Base-by-base conservation (phyloP, 768 basidiomycete genomes). In the Macrolepiota dolichaula region DNA sequence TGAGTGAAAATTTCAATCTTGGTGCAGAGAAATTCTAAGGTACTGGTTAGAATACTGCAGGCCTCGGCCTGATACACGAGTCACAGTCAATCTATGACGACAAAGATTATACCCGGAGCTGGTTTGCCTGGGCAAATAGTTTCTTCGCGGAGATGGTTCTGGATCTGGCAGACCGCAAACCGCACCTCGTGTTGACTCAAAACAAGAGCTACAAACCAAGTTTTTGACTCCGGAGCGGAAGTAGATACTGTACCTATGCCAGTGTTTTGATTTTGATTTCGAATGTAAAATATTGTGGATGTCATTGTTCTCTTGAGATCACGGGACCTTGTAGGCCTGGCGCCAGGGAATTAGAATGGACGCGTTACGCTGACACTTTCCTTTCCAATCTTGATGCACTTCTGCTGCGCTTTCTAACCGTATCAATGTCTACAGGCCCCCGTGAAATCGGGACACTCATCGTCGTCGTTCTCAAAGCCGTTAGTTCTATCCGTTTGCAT, bases 401-500 rank as follows among this genome's bases (percentile, higher is more conserved):
- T 44, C 19, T 54, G 7, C 44, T 61, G 42, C 24, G 7, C 52
- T 25, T 46, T 55, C n/a, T 54, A 61, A 44, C 22, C 42, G 47
- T 44, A 66, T 55, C 64, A 69, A 89, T 90, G 87, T 77, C 86
- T 63, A 73, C 80, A 62, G 76, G 82, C 57, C 80, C 87, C 61
- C 84, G 81, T 64, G 87, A 92, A 76, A 90, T 98, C 63, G 96
- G 96, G 38, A 98, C 96, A 19, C 85, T 98, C 73, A 88, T 98
- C 65, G 91, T 89, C 52, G 94, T 98, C 68, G 85, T 98, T 38
- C 83, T 96, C 64, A 94, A 96, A 79, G 96, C 94, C 69, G 96
- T 96, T 77, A 68, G 92, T 83, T 27, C 62, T 52, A 22, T 57
- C 60, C 52, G 59, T 52, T 65, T 66, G 67, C 63, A 70, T 64